A percentile compares a stretch with the other conserved stretches of the same genome.
phyloP scores from a whole-genome alignment of 2,329 filamentous ascomycete genomes.

The Venturia carpophila region DNA sequence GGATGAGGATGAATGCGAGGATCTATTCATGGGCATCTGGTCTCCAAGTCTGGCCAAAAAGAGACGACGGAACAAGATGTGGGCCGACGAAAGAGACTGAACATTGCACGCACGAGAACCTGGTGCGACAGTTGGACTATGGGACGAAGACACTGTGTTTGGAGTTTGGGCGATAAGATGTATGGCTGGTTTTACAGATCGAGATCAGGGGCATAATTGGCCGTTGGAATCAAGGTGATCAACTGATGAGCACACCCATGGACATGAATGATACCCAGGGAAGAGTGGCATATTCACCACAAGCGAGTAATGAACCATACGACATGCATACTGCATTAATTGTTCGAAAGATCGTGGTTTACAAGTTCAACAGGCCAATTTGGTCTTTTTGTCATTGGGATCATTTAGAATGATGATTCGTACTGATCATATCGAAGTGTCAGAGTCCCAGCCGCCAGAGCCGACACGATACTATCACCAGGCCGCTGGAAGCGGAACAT shows the following conservation, averaged over 20 bases:
- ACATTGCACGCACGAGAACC: neutral
- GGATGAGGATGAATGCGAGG: constrained; percentile 60
- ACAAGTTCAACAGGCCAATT: neutral
- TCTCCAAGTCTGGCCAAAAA: constrained; percentile 45
- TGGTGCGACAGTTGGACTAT: neutral
- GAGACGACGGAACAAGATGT: constrained; percentile 33
- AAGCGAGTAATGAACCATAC: neutral
- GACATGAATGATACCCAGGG: constrained; percentile 1
- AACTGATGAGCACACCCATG: neutral
- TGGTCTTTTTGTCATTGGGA: neutral
- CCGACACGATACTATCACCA: too few relatives aligned
- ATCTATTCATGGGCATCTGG: constrained; percentile 56
- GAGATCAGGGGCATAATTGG: constrained; percentile 8
- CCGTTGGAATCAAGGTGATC: neutral
- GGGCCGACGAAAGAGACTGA: constrained; percentile 10
- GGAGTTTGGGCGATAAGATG: neutral
- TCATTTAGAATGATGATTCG: neutral
- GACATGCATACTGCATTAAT: neutral
- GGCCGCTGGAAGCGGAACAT: too few relatives aligned
- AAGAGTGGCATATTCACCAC: neutral
- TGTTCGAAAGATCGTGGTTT: neutral
- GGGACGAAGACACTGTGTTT: neutral
- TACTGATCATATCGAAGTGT: too few relatives aligned
- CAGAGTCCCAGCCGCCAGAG: too few relatives aligned
- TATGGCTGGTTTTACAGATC: neutral